A percentile compares a stretch with the other conserved stretches of the same genome.
phyloP scores from a whole-genome alignment of 805 yeast genomes.

The Sugiyamaella americana region DNA sequence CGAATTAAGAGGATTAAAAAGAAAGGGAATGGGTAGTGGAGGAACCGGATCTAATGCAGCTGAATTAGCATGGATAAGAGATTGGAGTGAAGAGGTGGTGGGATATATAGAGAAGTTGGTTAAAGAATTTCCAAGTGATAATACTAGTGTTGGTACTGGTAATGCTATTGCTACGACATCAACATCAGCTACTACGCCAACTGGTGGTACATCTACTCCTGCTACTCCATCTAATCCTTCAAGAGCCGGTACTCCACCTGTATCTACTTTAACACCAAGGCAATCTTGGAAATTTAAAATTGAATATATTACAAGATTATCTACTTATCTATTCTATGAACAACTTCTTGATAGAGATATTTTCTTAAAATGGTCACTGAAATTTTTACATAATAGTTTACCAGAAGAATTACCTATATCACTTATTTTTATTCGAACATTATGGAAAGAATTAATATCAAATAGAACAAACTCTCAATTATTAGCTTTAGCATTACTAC shows the following conservation, averaged over 20 bases:
- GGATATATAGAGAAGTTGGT: constrained; percentile 51
- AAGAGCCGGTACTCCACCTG: neutral
- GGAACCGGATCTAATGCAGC: constrained; percentile 12
- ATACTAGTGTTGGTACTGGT: constrained; percentile 11
- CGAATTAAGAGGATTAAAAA: constrained; percentile 54
- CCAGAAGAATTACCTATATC: constrained; percentile 41
- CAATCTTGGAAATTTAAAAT: constrained; percentile 45
- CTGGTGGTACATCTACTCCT: neutral
- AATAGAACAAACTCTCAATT: constrained; percentile 57
- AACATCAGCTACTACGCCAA: constrained; percentile 6
- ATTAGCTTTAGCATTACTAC: constrained; percentile 53
- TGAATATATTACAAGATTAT: constrained; percentile 52
- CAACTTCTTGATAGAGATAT: constrained; percentile 54
- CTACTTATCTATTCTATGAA: constrained; percentile 63
- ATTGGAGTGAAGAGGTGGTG: constrained; percentile 84
- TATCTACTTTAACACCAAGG: neutral
- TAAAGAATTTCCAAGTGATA: constrained; percentile 31
- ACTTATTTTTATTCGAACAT: constrained; percentile 51
- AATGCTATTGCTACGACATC: constrained; percentile 24
- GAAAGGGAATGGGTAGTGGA: constrained; percentile 36
- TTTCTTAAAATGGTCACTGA: constrained; percentile 60
- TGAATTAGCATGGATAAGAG: constrained; percentile 66
- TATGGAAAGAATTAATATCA: constrained; percentile 63
- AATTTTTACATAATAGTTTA: constrained; percentile 40
- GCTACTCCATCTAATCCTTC: constrained; percentile 4